Evolutionary conservation across 805 yeast genomes (phyloP), one percentile per base, ranked within the genome.

Genomic region (Yamadazyma scolyti): DNA sequence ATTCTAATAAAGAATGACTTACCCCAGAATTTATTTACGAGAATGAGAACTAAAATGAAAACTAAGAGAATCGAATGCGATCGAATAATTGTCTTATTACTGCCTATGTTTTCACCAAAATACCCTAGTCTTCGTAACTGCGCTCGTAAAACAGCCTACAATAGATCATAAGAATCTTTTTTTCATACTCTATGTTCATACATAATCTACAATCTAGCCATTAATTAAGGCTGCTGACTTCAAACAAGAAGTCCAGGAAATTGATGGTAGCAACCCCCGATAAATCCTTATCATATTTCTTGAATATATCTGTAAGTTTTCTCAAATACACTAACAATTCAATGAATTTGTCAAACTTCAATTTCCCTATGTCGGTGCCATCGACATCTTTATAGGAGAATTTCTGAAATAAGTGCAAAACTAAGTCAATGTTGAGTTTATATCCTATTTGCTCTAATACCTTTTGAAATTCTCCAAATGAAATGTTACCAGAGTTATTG

Each of bases 311-410:
- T 1, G 95, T 84, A 41, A 83, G 70, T 40, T 85, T 74, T 50
- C 85, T 70, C 43, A 86, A 64, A 70, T 85, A 82, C 11, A 85
- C 82, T 43, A 86, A 68, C 32, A 84, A 71, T 51, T 86, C 95
- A 16, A 86, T 87, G 56, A 86, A 86, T 53, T 77, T 71, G 52
- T 86, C 95, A 54, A 86, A 86, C 37, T 82, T 77, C 56, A 86
- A 51, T 36, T 58, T 63, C 1, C 71, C 71, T 19, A 64, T 58
- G 0, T 54, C 37, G 6, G 50, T 34, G 17, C 31, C 28, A 11
- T 47, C 54, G 11, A 42, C 30, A 11, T 41, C 45, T 23, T 56
- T 56, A 40, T 52, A 49, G 25, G 79, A 67, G 48, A 77, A 80
- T 35, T 68, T 69, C 41, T 67, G 73, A 48, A 79, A 81, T 34